Evolutionary conservation across 768 basidiomycete genomes (phyloP), one percentile per base, ranked within the genome.

Genomic region (Xerocomellus amylosporus): DNA sequence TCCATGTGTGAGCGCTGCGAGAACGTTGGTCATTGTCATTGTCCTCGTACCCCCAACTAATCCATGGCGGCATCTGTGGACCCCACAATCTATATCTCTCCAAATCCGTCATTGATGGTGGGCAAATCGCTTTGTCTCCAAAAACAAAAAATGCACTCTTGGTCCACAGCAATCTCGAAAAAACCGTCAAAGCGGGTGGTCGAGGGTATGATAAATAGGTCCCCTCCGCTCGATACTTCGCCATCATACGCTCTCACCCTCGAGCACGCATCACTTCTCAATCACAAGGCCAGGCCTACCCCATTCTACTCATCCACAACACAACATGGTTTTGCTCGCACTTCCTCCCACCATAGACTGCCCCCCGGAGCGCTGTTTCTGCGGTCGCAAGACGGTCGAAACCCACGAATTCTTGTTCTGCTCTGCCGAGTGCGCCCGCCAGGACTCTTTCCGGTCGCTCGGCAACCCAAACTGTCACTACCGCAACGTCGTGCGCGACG

Each of bases 331-430:
- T n/a, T 13, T 46, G 2, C 17, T 49, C 10, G 13, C 17, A 33
- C 49, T 58, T 42, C 57, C 53, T 7, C 55, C 55, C 19, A n/a
- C 30, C 6, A 31, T 58, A 19, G 60, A 64, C 12, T 38, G 51
- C 15, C 41, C 57, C 24, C 58, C 58, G 0, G 47, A 63, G 19
- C 30, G 54, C 15, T 70, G 69, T 39, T 63, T 63, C 42, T 72
- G 69, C 15, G 71, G 70, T 15, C 53, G 37, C 13, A 44, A 39
- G 36, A 70, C 69, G 0, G 39, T 57, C 0, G 50, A 60, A 46
- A 58, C 49, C 12, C 69, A 70, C 36, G 68, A 72, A 0, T 66
- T 63, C 41, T 70, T 55, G 55, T 72, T 58, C 43, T 70, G 69
- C 37, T 70, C 70, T 19, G 53, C 53, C 3, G 2, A 51, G 0